Evolutionary conservation across 1,284 basidiomycete genomes (phyloP), one percentile per base, ranked within the genome.

Genomic region (Ustilago trichophora): DNA sequence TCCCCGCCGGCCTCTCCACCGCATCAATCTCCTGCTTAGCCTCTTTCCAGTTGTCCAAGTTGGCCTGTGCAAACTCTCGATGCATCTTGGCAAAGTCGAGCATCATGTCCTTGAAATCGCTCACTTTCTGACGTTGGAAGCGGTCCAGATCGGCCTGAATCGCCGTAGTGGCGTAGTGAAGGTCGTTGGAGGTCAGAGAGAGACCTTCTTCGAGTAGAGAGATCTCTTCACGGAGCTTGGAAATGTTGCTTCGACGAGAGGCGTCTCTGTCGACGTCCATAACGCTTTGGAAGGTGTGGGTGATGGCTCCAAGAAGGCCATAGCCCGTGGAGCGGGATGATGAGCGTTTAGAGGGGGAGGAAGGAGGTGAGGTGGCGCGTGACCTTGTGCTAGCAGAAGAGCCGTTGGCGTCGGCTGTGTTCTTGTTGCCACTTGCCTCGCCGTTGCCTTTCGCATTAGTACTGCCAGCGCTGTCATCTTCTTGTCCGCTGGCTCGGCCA

Each of bases 221-320:
- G 65, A 98, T 97, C 24, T 88, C 89, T 83, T 98, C 96, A 75
- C 91, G 86, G 2, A 93, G 93, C 84, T 95, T 97, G 65, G 90
- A 91, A 68, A 98, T 98, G 55, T 89, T 88, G 75, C 90, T 96
- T 57, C 95, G 86, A 62, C 96, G 86, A 5, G 95, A 94, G 13
- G 91, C 91, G 83, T 98, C 96, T 0, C 96, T 94, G 83, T 98
- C 96, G 7, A 92, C 91, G 76, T 98, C 96, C 90, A 98, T 97
- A 88, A 98, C 94, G 10, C 92, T 92, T 75, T 95, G 93, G 58
- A 99, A 83, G 19, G 93, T 94, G 83, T 97, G 93, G 75, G 91
- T 93, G 49, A 99, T 85, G 7, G 96, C 95, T 75, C 89, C 93
- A 35, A 99, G 80, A 22, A 99, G 84, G 6, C 93, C 94, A 85